These are phyloP conservation scores for Solanum hybrid DNA, from an alignment of 305 asterid genomes.

Conservation along the genomic window DNA sequence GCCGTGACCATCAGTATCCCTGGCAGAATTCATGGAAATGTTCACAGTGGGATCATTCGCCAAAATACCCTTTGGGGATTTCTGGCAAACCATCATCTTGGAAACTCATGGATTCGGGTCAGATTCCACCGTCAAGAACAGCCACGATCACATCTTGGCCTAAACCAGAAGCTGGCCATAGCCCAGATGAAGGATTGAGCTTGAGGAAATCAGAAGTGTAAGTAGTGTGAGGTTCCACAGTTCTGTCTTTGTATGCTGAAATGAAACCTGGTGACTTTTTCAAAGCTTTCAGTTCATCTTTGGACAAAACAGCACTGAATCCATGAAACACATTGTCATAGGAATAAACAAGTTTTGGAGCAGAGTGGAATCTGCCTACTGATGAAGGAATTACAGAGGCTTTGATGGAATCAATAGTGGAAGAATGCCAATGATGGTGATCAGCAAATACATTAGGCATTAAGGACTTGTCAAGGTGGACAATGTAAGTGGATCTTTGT, in stretches of 20 bases:
- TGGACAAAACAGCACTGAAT: slow-evolving; percentile 16
- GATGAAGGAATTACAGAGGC: background rate
- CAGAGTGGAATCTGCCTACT: background rate
- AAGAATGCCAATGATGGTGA: slow-evolving; percentile 32
- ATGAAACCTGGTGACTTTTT: slow-evolving; percentile 13
- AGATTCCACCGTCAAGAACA: background rate
- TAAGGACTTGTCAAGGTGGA: slow-evolving; percentile 30
- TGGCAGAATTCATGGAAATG: slow-evolving; percentile 11
- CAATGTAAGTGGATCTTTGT: slow-evolving; percentile 8
- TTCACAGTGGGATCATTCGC: background rate
- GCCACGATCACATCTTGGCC: slow-evolving; percentile 5
- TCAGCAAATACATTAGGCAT: slow-evolving; percentile 29
- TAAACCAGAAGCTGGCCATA: slow-evolving; percentile 11
- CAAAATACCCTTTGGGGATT: background rate
- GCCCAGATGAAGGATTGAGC: background rate
- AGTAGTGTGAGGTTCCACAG: slow-evolving; percentile 11
- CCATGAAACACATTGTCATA: slow-evolving; percentile 18
- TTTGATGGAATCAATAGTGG: slow-evolving; percentile 2
- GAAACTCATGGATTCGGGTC: slow-evolving; percentile 15
- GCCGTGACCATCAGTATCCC: slow-evolving; percentile 18
- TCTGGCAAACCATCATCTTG: slow-evolving; percentile 2
- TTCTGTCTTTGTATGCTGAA: slow-evolving; percentile 1
- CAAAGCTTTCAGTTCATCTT: slow-evolving; percentile 1
- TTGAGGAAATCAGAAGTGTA: slow-evolving; percentile 7
- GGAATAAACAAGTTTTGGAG: slow-evolving; percentile 10